Evolutionary conservation across 108 stramenopile species (phyloP).

Genomic region (Pseudonitzschia multistriata): DNA sequence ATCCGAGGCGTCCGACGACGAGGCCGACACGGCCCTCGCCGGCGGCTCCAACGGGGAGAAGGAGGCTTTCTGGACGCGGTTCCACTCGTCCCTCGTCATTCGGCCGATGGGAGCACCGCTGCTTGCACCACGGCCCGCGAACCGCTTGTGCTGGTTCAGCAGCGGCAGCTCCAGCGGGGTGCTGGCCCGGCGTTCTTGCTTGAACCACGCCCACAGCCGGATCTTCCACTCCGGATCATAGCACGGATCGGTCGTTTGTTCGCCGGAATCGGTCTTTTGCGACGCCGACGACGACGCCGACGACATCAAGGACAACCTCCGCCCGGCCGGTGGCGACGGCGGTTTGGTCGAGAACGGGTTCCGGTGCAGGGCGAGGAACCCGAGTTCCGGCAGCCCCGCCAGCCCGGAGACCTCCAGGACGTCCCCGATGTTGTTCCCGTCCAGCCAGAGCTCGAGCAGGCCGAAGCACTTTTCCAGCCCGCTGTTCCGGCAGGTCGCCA

Average conservation of each 20-base stretch:
- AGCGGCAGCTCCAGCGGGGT: slow-evolving; percentile 16
- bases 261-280: background rate
- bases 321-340: background rate
- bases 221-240: slow-evolving; percentile 14
- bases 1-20: background rate
- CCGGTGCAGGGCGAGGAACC: slow-evolving; percentile 45
- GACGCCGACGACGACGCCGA: background rate
- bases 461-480: slow-evolving; percentile 66
- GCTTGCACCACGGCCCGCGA: background rate
- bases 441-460: slow-evolving; percentile 54
- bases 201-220: slow-evolving; percentile 32
- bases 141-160: background rate
- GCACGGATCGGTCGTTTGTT: background rate
- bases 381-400: slow-evolving; percentile 67
- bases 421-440: slow-evolving; percentile 62
- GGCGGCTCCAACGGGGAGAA: background rate
- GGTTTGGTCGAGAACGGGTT: slow-evolving; percentile 51
- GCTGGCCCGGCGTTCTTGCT: slow-evolving; percentile 17
- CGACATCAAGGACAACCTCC: background rate
- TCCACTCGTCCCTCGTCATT: slow-evolving; percentile 13
- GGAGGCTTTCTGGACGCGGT: slow-evolving; percentile 7
- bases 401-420: slow-evolving; percentile 54
- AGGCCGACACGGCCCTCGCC: background rate
- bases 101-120: background rate
- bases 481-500: slow-evolving; percentile 43